A percentile compares a stretch with the other conserved stretches of the same genome.
phyloP scores from a whole-genome alignment of 495 filamentous ascomycete genomes.

The Trichoderma gamsii region DNA sequence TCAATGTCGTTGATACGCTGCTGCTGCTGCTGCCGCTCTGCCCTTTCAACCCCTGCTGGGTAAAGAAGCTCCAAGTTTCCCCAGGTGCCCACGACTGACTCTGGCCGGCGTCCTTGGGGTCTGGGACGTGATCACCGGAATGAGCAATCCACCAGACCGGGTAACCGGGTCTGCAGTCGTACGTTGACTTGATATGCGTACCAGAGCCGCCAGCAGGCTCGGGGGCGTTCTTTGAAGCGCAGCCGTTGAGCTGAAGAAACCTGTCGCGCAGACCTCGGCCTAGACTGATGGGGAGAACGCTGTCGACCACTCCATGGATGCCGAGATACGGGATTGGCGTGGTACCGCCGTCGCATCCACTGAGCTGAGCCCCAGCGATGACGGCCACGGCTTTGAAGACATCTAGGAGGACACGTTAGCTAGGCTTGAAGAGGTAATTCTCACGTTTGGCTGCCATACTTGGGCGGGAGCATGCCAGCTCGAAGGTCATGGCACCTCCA shows the following conservation, averaged over 20 bases:
- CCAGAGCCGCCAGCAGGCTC: constrained; percentile 29
- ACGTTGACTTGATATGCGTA: constrained; percentile 30
- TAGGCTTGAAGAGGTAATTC: neutral
- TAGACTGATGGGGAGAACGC: constrained; percentile 32
- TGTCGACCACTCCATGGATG: constrained; percentile 37
- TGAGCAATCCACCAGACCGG: constrained; percentile 26
- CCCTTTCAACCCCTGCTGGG: constrained; percentile 12
- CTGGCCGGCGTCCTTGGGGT: constrained; percentile 17
- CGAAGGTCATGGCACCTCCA: constrained; percentile 38
- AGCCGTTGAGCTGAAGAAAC: constrained; percentile 38
- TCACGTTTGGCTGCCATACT: constrained; percentile 10
- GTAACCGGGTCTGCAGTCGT: constrained; percentile 24
- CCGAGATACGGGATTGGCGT: constrained; percentile 39
- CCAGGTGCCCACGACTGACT: constrained; percentile 18
- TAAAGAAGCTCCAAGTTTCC: constrained; percentile 23
- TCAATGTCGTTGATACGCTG: neutral
- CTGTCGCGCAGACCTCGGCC: constrained; percentile 34
- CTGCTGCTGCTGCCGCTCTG: neutral
- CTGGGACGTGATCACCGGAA: constrained; percentile 21
- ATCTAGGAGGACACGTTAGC: constrained; percentile 15
- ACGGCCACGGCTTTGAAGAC: constrained; percentile 36
- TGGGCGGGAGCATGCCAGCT: constrained; percentile 34
- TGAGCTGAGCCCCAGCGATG: constrained; percentile 32
- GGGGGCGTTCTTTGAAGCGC: constrained; percentile 25
- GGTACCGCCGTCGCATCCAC: constrained; percentile 34